Percentiles rank a stretch among this genome's conserved stretches.
Conservation (phyloP, 768 basidiomycete genomes). For the Termitomyces sp. region DNA sequence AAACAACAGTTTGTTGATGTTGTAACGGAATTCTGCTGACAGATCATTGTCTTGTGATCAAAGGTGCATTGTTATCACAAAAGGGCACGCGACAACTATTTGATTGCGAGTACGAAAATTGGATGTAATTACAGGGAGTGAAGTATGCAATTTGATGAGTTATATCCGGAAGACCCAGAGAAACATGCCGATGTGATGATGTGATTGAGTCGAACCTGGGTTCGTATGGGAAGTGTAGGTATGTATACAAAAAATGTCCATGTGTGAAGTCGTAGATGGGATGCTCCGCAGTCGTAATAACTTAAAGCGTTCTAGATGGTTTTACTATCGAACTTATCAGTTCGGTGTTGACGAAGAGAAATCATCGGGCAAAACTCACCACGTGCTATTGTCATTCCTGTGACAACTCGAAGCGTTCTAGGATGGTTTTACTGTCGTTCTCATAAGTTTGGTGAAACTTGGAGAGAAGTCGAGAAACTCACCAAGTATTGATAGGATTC, state of each 20-base stretch:
- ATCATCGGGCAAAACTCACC: no score
- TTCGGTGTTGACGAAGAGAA: no score
- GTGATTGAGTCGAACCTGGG: slow-evolving; percentile 4
- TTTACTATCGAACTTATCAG: neutral
- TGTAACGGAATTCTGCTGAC: neutral
- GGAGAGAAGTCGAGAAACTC: neutral
- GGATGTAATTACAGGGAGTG: neutral
- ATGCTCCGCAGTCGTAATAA: neutral
- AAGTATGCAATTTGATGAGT: neutral
- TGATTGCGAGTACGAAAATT: neutral
- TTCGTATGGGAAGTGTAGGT: neutral
- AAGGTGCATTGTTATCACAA: neutral
- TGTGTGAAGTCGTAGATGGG: neutral
- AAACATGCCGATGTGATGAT: neutral
- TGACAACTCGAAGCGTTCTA: no score
- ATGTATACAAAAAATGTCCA: neutral
- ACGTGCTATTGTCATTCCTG: no score
- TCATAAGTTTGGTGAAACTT: no score
- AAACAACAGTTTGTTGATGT: neutral
- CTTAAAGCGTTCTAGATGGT: neutral
- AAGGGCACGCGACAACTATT: neutral
- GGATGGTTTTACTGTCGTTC: no score
- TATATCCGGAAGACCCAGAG: neutral
- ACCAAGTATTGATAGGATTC: slow-evolving; percentile 1
- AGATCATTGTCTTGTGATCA: neutral